Percentiles rank a stretch among this genome's conserved stretches.
phyloP scores from a whole-genome alignment of 257 asterid species.

The Craterostigma plantagineum region DNA sequence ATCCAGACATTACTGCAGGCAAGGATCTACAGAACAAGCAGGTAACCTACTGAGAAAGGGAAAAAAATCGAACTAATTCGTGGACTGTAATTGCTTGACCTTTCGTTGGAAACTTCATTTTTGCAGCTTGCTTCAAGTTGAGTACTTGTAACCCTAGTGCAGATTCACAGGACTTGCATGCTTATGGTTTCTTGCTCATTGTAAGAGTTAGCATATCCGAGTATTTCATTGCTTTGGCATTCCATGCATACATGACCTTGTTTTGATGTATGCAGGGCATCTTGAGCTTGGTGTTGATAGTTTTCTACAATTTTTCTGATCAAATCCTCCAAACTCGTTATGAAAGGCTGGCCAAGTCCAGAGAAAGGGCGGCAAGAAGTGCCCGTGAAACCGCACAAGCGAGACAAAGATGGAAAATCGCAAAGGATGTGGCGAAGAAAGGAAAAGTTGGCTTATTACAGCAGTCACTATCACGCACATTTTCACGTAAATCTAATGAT shows the following conservation, averaged over 20 bases:
- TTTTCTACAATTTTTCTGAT: slow-evolving; percentile 58
- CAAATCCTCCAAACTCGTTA: slow-evolving; percentile 48
- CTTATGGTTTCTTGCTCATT: slow-evolving; percentile 36
- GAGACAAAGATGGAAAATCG: slow-evolving; percentile 50
- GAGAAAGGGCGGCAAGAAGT: slow-evolving; percentile 66
- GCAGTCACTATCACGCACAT: slow-evolving; percentile 39
- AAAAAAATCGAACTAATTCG: slow-evolving; percentile 3
- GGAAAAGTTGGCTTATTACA: slow-evolving; percentile 23
- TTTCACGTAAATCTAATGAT: slow-evolving; percentile 24
- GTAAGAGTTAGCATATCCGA: slow-evolving; percentile 22
- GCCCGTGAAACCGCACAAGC: slow-evolving; percentile 72
- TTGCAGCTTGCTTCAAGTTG: slow-evolving; percentile 54
- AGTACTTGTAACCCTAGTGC: slow-evolving; percentile 40
- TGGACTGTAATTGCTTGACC: not conserved
- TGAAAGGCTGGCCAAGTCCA: slow-evolving; percentile 44
- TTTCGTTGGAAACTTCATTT: not conserved
- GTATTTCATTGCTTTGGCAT: too few relatives aligned
- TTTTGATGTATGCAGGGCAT: slow-evolving; percentile 25
- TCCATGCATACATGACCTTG: not conserved
- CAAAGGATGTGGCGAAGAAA: slow-evolving; percentile 37
- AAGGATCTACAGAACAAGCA: slow-evolving; percentile 55
- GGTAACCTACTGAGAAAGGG: slow-evolving; percentile 17
- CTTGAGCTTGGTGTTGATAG: slow-evolving; percentile 34
- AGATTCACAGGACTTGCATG: slow-evolving; percentile 40
- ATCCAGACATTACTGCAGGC: slow-evolving; percentile 88